Evolutionary conservation across 2,329 filamentous ascomycete species (phyloP), one percentile per base, ranked within the genome.

Genomic region (Fusarium haematococcum): DNA sequence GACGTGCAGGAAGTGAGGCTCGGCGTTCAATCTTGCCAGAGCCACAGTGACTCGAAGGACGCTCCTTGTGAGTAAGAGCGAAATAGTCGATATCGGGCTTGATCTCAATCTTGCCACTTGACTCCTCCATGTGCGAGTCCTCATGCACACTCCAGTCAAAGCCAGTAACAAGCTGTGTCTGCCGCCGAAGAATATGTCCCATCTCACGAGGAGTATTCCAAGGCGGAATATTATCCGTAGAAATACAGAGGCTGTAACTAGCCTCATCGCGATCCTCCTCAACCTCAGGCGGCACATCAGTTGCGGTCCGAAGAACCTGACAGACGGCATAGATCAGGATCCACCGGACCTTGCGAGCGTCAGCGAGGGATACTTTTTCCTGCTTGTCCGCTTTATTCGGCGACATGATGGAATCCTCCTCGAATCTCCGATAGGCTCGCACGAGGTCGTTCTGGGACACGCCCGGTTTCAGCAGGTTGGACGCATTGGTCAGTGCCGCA

Each of bases 271-370:
- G 84, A 64, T 92, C 89, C 18, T 86, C 85, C 32, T 75, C 66
- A 3, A 94, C 90, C 75, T 93, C 90, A 6, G 84, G 79, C 0
- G 94, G 91, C 0, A 89, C 85, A 37, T 88, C 84, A 1, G 90
- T 92, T 41, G 91, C 91, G 63, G 89, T 90, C 11, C 89, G 87
- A 1, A 97, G 86, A n/a, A 91, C 91, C 79, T 97, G 94, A 66
- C 94, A 88, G 5, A 91, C 88, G 20, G 91, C 88, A 77, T 96
- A 96, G 8, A 96, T 88, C 39, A 95, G 80, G 33, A 95, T 89
- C 94, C 94, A 97, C 43, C 94, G 88, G 18, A 95, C 89, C 81
- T 95, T 95, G 45, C 94, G 90, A 2, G 90, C 93, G 72, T 96
- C 94, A 10, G 88, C 85, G 13, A 90, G 83, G 0, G 82, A 82